phyloP scores from a whole-genome alignment of 768 basidiomycete species.

The Leucogyrophana mollusca region DNA sequence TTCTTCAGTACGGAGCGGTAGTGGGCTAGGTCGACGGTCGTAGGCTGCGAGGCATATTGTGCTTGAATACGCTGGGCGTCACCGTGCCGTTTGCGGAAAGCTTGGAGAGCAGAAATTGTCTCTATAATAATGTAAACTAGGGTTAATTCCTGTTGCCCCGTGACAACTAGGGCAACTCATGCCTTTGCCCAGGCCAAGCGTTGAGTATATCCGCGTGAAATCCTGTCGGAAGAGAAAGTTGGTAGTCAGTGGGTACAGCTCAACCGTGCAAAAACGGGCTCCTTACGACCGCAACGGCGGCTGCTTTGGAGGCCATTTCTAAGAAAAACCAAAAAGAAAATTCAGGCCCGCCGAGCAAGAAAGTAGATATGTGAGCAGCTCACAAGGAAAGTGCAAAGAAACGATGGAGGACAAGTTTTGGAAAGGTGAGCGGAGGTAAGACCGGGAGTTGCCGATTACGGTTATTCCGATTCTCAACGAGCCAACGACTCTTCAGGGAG shows the following conservation, averaged over 20 bases:
- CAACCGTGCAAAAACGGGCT: conserved; percentile 2
- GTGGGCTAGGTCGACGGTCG: conserved; percentile 85
- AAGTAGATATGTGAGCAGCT: conserved; percentile 1
- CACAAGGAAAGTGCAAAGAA: conserved; percentile 3
- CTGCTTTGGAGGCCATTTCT: conserved; percentile 71
- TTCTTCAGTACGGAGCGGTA: conserved; percentile 94
- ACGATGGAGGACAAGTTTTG: conserved; percentile 15
- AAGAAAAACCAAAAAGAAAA: conserved; percentile 6
- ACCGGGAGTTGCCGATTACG: conserved; percentile 28
- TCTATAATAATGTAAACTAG: conserved; percentile 44
- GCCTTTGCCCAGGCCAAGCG: conserved; percentile 87
- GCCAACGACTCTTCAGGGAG: too few relatives aligned
- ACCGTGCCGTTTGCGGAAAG: conserved; percentile 93
- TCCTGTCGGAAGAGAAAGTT: conserved; percentile 47
- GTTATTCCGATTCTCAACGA: conserved; percentile 16
- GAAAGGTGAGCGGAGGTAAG: conserved; percentile 8
- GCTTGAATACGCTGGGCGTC: conserved; percentile 79
- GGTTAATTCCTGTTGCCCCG: neutral
- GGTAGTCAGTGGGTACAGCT: neutral
- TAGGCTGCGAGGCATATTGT: conserved; percentile 66
- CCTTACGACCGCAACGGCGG: conserved; percentile 62
- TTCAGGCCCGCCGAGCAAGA: conserved; percentile 1
- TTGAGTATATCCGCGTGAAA: conserved; percentile 79
- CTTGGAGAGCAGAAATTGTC: conserved; percentile 85
- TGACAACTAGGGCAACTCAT: conserved; percentile 14